Percentiles rank a stretch among this genome's conserved stretches.
Evolutionary conservation across 2,329 filamentous ascomycete genomes (phyloP).

Genomic region (Fusarium sp.): DNA sequence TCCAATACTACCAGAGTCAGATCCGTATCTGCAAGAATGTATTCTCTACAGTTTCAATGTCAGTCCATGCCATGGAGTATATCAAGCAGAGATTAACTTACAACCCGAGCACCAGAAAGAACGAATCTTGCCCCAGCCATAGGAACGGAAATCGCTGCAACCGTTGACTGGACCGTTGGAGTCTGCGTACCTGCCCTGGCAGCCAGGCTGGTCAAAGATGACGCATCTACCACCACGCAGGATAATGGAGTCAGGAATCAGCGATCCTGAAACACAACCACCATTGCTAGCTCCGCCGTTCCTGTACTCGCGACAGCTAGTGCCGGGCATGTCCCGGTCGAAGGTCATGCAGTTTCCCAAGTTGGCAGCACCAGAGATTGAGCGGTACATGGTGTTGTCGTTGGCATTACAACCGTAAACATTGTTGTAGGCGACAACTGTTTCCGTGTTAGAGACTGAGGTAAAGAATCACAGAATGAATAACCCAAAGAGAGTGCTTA

Average conservation of each 20-base stretch:
- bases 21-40: too few species aligned
- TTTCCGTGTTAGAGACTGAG: not conserved
- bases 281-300: not conserved
- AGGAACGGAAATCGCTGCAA: too few species aligned
- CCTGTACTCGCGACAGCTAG: not conserved
- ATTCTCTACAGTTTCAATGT: too few species aligned
- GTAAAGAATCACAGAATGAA: fast-evolving
- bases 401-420: not conserved
- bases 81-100: too few species aligned
- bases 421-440: not conserved
- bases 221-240: not conserved
- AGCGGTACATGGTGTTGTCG: not conserved
- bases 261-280: not conserved
- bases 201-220: not conserved
- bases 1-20: too few species aligned
- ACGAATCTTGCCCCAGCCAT: too few species aligned
- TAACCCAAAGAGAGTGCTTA: not conserved
- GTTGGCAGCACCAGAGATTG: not conserved
- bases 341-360: not conserved
- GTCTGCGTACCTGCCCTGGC: not conserved
- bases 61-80: too few species aligned
- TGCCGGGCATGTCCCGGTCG: not conserved
- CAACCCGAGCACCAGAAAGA: too few species aligned
- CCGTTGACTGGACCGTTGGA: not conserved
- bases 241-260: not conserved